Base-by-base conservation (phyloP, 164 flowering plant species). In the Liquidambar formosana region DNA sequence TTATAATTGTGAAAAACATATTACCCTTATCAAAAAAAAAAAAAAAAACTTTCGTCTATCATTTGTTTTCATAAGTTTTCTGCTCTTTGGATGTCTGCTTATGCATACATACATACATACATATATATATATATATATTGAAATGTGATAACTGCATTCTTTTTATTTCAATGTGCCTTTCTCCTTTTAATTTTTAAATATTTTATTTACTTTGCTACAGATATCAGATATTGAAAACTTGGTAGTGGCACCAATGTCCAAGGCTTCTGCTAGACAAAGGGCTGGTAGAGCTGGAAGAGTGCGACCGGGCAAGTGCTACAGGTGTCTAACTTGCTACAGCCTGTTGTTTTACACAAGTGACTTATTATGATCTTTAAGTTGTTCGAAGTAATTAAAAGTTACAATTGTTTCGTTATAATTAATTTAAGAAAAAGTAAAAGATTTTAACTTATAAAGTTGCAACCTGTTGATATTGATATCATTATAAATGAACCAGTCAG, bases 241-340 rank as follows among this genome's bases (percentile, higher is more conserved):
- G 66, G 81, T 96, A 12, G 95, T 96, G 75, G 87, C 98, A 63
- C 98, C 98, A 59, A 89, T 96, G 80, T 96, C 98, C 10, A 90
- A 86, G 82, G 99, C 99, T 63, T 93, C 98, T 72, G 97, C 99
- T 60, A 77, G 91, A 72, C 99, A 96, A 84, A 89, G 99, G 76
- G 85, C 98, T 77, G 99, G 99, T 68, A 90, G 99, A 73, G 98
- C 98, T 88, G 99, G 99, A 63, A 83, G 99, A 81, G 81, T 93
- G 61, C 84, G 98, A 10, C 95, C 99, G 14, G 99, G 99, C 43
- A 93, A 96, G 71, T 96, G 99, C 79, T 96, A 84, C 76, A 93
- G 99, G 99, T 95, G 65, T 62, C 27, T 80, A 61, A 45, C 27
- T 49, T 62, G 14, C 46, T 49, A 54, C 28, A 23, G 19, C 21